Percentiles rank a stretch among this genome's conserved stretches.
phyloP scores from a whole-genome alignment of 2,329 filamentous ascomycete genomes.

The Xylariaceae sp. region DNA sequence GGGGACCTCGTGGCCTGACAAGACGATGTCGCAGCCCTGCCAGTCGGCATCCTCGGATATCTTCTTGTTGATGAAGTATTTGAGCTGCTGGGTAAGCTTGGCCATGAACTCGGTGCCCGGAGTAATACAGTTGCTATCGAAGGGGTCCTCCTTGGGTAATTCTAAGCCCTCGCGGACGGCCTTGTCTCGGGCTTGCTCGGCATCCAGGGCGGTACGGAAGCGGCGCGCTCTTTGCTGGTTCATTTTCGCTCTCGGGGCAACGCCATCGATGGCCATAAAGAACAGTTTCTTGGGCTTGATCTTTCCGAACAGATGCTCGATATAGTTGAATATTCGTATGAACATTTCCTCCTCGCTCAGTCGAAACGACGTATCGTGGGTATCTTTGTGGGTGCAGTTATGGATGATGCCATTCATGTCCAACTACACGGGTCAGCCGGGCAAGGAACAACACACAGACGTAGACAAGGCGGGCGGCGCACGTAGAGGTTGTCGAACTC shows the following conservation, averaged over 20 bases:
- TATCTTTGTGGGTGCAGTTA: conserved; percentile 97
- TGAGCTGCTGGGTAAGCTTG: conserved; percentile 85
- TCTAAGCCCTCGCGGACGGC: conserved; percentile 83
- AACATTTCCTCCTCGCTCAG: conserved; percentile 99
- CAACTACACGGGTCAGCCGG: conserved; percentile 44
- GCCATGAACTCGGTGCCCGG: conserved; percentile 98
- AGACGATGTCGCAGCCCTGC: conserved; percentile 92
- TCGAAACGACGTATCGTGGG: conserved; percentile 84
- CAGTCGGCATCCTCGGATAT: conserved; percentile 94
- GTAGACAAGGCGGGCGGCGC: conserved; percentile 32
- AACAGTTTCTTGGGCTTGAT: conserved; percentile 98
- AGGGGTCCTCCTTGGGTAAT: conserved; percentile 90
- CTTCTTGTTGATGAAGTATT: conserved; percentile 99
- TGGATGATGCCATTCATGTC: conserved; percentile 99
- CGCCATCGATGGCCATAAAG: conserved; percentile 99
- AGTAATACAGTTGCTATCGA: conserved; percentile 99
- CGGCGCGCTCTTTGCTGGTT: conserved; percentile 95
- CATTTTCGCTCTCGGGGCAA: conserved; percentile 98
- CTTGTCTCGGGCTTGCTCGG: conserved; percentile 84
- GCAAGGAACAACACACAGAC: conserved; percentile 17
- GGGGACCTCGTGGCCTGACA: conserved; percentile 95
- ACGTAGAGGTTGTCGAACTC: conserved; percentile 97
- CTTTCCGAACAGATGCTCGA: conserved; percentile 96
- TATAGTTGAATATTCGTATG: conserved; percentile 99
- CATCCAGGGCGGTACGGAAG: conserved; percentile 90